phyloP scores from a whole-genome alignment of 2,329 filamentous ascomycete species.

The Colletotrichum australisinense region DNA sequence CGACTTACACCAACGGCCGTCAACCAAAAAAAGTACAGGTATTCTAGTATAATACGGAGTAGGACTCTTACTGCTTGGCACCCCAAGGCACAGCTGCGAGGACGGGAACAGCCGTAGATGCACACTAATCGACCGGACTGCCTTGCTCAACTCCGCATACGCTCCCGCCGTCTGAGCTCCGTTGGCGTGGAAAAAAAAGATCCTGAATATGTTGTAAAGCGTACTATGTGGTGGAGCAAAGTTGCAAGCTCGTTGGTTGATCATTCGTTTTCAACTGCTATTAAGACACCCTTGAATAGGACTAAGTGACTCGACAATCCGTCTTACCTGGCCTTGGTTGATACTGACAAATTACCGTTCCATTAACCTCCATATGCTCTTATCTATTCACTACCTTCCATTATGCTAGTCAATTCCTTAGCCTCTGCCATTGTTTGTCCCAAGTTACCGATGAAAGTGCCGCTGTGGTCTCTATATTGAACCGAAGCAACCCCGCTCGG shows the following conservation, averaged over 20 bases:
- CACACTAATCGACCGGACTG: not conserved
- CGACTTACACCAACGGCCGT: not conserved
- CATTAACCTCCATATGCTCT: too few species aligned
- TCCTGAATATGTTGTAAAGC: not conserved
- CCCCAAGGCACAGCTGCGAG: not conserved
- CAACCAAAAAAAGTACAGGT: not conserved
- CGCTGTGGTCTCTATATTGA: not conserved
- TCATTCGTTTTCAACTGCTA: too few species aligned
- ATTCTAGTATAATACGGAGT: not conserved
- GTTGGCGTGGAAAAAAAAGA: not conserved
- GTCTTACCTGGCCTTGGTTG: too few species aligned
- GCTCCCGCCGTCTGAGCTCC: too few species aligned
- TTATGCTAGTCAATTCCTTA: too few species aligned
- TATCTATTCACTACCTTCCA: too few species aligned
- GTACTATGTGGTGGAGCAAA: not conserved
- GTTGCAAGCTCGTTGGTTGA: not conserved
- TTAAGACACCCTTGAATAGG: too few species aligned
- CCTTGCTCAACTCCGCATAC: not conserved
- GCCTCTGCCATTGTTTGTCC: too few species aligned
- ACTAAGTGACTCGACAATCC: too few species aligned
- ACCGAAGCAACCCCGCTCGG: conserved; percentile 3
- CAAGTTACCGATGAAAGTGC: not conserved
- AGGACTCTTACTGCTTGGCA: not conserved
- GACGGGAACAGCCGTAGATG: conserved; percentile 10
- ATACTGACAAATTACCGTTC: too few species aligned